These are phyloP conservation scores for Perkinsus marinus DNA, from an alignment of 169 alveolate species.

Conservation along the genomic window DNA sequence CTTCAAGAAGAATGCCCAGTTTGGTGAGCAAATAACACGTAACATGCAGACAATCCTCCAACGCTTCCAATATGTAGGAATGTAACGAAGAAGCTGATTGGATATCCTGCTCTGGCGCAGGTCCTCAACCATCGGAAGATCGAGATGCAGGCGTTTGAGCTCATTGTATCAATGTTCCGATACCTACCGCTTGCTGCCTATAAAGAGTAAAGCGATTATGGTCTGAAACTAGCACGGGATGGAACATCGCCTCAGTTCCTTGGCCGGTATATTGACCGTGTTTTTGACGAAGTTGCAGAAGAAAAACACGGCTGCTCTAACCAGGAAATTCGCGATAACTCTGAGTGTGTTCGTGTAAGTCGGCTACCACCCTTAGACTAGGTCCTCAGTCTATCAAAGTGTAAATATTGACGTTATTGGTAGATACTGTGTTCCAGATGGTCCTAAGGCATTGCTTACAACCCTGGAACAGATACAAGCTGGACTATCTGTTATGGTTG, in stretches of 20 bases:
- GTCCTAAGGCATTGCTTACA: neutral
- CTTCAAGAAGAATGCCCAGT: neutral
- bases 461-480: neutral
- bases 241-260: neutral
- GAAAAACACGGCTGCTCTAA: neutral
- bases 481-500: neutral
- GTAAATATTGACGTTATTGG: too few species aligned
- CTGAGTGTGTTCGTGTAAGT: neutral
- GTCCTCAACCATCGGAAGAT: neutral
- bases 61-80: neutral
- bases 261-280: neutral
- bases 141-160: neutral
- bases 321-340: neutral
- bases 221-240: neutral
- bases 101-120: neutral
- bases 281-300: neutral
- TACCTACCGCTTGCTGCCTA: neutral
- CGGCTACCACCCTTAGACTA: neutral
- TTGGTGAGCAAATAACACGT: neutral
- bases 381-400: neutral
- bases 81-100: neutral
- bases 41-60: neutral
- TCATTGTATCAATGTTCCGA: neutral
- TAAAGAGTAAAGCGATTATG: neutral
- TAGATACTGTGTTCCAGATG: neutral